Evolutionary conservation across 208 protist genomes (phyloP).

Genomic region (Strigomonas culicis): DNA sequence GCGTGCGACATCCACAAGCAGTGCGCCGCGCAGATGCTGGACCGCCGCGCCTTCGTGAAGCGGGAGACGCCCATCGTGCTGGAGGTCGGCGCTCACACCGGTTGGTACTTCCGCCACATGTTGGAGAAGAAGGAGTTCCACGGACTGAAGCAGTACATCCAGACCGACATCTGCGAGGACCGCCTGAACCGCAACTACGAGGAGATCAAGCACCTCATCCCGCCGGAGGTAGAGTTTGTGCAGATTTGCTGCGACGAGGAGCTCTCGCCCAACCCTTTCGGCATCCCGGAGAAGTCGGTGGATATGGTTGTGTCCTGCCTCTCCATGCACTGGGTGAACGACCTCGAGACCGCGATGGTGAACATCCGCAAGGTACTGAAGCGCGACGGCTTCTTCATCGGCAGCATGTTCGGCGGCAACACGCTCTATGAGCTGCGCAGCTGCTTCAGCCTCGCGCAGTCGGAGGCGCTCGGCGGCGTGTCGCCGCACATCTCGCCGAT

Average conservation of each 20-base stretch:
- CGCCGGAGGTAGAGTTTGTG: slow-evolving; percentile 79
- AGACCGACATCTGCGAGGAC: slow-evolving; percentile 87
- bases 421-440: slow-evolving; percentile 89
- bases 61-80: slow-evolving; percentile 81
- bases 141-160: slow-evolving; percentile 90
- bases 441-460: slow-evolving; percentile 86
- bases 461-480: slow-evolving; percentile 81
- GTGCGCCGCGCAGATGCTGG: slow-evolving; percentile 80
- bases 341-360: slow-evolving; percentile 78
- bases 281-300: slow-evolving; percentile 76
- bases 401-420: slow-evolving; percentile 89
- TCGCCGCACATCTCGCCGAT: slow-evolving; percentile 89
- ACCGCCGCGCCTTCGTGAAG: slow-evolving; percentile 80
- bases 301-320: slow-evolving; percentile 88
- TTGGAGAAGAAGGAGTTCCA: slow-evolving; percentile 72
- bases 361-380: slow-evolving; percentile 83
- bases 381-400: slow-evolving; percentile 82
- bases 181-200: slow-evolving; percentile 82
- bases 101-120: slow-evolving; percentile 88
- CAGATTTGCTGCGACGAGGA: slow-evolving; percentile 91
- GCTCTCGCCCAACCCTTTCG: slow-evolving; percentile 50
- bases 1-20: slow-evolving; percentile 83
- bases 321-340: slow-evolving; percentile 91
- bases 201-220: slow-evolving; percentile 77
- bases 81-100: slow-evolving; percentile 82